A percentile compares a stretch with the other conserved stretches of the same genome.
phyloP scores from a whole-genome alignment of 2,329 filamentous ascomycete species.

The Fusarium globosum region DNA sequence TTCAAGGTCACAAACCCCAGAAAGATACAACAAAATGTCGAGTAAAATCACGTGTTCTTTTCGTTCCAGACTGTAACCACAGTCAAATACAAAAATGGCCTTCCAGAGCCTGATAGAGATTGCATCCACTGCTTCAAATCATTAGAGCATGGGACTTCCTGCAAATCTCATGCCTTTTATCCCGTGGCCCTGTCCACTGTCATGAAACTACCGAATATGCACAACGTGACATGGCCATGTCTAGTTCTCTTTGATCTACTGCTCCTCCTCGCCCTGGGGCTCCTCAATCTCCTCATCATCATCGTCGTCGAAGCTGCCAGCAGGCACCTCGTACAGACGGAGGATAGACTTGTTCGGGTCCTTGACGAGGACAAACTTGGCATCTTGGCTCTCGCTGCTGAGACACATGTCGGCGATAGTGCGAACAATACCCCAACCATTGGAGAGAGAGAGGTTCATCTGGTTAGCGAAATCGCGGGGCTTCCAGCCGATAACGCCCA shows the following conservation, averaged over 20 bases:
- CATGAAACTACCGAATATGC: constrained; percentile 27
- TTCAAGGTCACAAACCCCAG: neutral
- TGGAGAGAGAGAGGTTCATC: constrained; percentile 97
- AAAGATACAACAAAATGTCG: neutral
- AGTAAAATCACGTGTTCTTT: constrained; percentile 45
- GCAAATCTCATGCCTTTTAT: constrained; percentile 36
- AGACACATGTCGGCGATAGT: constrained; percentile 97
- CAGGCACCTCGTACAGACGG: constrained; percentile 90
- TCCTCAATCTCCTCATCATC: constrained; percentile 71
- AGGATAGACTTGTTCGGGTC: constrained; percentile 98
- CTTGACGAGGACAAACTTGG: constrained; percentile 85
- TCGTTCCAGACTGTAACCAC: constrained; percentile 35
- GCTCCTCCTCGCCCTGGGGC: constrained; percentile 44
- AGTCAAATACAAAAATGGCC: constrained; percentile 24
- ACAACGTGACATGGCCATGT: constrained; percentile 7
- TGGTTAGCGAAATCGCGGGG: constrained; percentile 95
- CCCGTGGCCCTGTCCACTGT: constrained; percentile 15
- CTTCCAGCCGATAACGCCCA: constrained; percentile 98
- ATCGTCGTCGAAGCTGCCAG: constrained; percentile 90
- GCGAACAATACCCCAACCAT: constrained; percentile 98
- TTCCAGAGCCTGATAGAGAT: constrained; percentile 32
- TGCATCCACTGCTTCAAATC: constrained; percentile 44
- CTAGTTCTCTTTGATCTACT: constrained; percentile 25
- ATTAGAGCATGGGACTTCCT: constrained; percentile 44
- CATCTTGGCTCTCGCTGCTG: constrained; percentile 78